Base-by-base conservation (phyloP, 768 basidiomycete species). In the Pisolithus tinctorius region DNA sequence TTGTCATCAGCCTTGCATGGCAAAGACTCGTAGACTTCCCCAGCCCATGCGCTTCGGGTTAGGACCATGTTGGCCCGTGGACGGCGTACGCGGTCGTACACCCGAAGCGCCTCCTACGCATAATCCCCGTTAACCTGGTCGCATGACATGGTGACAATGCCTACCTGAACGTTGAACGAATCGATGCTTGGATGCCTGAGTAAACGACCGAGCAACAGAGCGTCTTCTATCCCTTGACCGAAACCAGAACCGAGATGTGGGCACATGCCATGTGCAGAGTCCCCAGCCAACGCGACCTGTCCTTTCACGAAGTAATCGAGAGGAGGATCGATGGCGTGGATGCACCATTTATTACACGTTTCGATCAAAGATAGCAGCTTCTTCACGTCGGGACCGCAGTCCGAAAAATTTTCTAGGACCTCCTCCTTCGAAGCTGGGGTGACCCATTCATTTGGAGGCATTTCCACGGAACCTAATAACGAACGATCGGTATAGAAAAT, bases 211-310 rank as follows among this genome's bases (percentile, higher is more conserved):
- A 83, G 63, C 4, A 76, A 60, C 42, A 73, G 72, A 0, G 73
- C 75, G 53, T 82, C 82, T 57, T 83, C 81, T 27, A 82, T 71
- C 2, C 78, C 81, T 64, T 83, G 81, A 7, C 81, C 77, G 7
- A 77, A 78, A 1, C 81, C 81, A 0, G 79, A 73, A 2, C 80
- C 80, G 9, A 82, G 64, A 61, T 82, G 80, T 0, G 82, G 80
- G 31, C 74, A 57, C 81, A 82, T 82, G 0, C 67, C 79, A 57
- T 83, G 81, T 8, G 81, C 81, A 16, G 81, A 74, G 60, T 83
- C 81, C 5, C 79, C 81, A 26, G 80, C 66, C 20, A 82, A 67
- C 4, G 73, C 79, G 8, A 79, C 65, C n/a, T 67, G 69, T 1
- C 72, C 74, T 23, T 65, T 70, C 27, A 75, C 67, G 55, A 69